Evolutionary conservation across 2,329 filamentous ascomycete genomes (phyloP).

Genomic region (Truncatella angustata): DNA sequence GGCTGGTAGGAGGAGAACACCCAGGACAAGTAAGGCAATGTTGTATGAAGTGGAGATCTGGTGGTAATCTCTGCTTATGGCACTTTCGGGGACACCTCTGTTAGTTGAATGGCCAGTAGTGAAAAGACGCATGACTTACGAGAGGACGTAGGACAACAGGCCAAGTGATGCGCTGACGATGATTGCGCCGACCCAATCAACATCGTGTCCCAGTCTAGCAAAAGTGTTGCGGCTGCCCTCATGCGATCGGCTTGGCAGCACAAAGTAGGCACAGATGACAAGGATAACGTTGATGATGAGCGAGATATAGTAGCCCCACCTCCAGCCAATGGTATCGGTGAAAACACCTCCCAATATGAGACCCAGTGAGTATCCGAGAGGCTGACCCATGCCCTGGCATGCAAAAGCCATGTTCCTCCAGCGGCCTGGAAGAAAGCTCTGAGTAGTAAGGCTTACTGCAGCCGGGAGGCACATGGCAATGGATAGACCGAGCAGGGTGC

Average conservation of each 20-base stretch:
- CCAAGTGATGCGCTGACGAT: no score
- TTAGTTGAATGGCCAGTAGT: no score
- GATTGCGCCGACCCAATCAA: no score
- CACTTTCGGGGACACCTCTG: no score
- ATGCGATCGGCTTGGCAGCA: constrained; percentile 34
- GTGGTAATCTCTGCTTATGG: constrained; percentile 23
- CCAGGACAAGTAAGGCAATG: constrained; percentile 38
- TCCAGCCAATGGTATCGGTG: constrained; percentile 45
- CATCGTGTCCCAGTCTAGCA: no score
- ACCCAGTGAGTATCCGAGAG: constrained; percentile 47
- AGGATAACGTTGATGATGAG: constrained; percentile 31
- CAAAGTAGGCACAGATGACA: constrained; percentile 31
- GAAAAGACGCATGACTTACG: no score
- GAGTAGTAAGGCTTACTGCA: constrained; percentile 34
- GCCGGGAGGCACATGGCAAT: constrained; percentile 38
- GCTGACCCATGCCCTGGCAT: constrained; percentile 42
- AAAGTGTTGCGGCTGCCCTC: no score
- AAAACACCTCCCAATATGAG: constrained; percentile 50
- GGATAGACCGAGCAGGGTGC: constrained; percentile 31
- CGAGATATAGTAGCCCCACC: constrained; percentile 42
- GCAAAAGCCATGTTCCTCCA: constrained; percentile 41
- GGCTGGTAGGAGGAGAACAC: constrained; percentile 36
- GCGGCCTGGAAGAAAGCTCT: constrained; percentile 32
- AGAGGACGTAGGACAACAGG: no score
- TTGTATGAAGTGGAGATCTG: constrained; percentile 36